Percentiles rank a stretch among this genome's conserved stretches.
Evolutionary conservation across 164 flowering plant species (phyloP).

Genomic region (Umbellularia californica): DNA sequence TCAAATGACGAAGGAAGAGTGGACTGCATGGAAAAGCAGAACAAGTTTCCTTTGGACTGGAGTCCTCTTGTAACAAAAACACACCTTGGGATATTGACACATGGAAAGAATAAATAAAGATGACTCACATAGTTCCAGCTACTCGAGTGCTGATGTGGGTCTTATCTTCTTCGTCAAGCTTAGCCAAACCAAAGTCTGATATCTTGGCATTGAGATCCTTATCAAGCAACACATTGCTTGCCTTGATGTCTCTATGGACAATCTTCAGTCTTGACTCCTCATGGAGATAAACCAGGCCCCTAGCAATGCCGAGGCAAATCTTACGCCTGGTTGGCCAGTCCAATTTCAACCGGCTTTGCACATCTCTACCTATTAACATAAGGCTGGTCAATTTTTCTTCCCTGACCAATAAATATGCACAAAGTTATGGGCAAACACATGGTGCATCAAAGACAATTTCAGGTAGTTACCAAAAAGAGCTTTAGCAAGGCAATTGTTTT

Average conservation of each 20-base stretch:
- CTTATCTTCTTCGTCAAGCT: slow-evolving; percentile 7
- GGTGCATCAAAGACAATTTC: background rate
- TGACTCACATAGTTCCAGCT: slow-evolving; percentile 14
- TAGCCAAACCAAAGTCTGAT: slow-evolving; percentile 11
- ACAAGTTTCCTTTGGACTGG: background rate
- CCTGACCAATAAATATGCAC: background rate
- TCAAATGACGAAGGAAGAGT: background rate
- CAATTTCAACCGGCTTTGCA: slow-evolving; percentile 14
- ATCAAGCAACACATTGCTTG: slow-evolving; percentile 9
- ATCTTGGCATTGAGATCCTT: slow-evolving; percentile 13
- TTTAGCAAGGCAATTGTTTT: slow-evolving; percentile 67
- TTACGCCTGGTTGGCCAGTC: slow-evolving; percentile 36
- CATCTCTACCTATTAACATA: background rate
- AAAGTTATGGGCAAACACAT: background rate
- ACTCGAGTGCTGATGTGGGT: slow-evolving; percentile 10
- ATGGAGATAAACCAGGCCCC: slow-evolving; percentile 42
- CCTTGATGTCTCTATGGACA: slow-evolving; percentile 14
- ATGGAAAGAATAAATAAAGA: background rate
- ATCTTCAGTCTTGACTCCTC: slow-evolving; percentile 37
- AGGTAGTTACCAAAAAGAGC: slow-evolving; percentile 50
- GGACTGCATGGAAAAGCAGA: background rate
- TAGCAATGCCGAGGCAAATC: slow-evolving; percentile 47
- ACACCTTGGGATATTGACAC: too few species aligned
- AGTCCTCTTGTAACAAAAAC: background rate
- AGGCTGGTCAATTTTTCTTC: background rate